Base-by-base conservation (phyloP, 345 rosid genomes). In the Streptanthus diversifolius region DNA sequence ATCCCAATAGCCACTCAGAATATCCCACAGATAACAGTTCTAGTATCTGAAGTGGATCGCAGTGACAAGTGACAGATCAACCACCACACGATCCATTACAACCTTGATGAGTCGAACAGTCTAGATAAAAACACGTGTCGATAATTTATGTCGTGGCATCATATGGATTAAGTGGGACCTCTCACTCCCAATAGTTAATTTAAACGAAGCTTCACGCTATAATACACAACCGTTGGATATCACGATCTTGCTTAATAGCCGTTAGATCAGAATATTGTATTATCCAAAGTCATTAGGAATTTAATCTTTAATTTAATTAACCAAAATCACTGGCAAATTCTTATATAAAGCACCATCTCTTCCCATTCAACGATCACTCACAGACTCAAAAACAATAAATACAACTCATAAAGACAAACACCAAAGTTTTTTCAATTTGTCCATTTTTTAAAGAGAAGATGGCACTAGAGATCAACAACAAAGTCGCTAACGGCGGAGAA, bases 181-280 rank as follows among this genome's bases (percentile, higher is more conserved):
- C 4, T 43, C 11, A 10, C 2, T 18, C 8, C 27, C 36, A 43
- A n/a, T 55, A 18, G 27, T 12, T 25, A 17, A 55, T 39, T 54
- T 6, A 3, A 48, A 66, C 44, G 73, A 74, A 67, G 73, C 55
- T 74, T 74, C 68, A 37, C 47, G 54, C 53, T 22, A 24, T 8
- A 51, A 48, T 27, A 2, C 1, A 9, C 4, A 49, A 6, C 73
- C 73, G 79, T 75, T 67, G 29, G 68, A 75, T 75, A 43, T n/a
- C 7, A 43, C 39, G 4, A 7, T 24, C 2, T 61, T 21, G 39
- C 3, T 41, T 53, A 11, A 19, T 33, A 52, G 17, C 79, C 79
- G 74, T 75, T 51, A n/a, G 79, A 75, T 75, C 21, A 53, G 61
- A 75, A 61, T 68, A 37, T 66, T 57, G 25, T 37, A 57, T 66